Evolutionary conservation across 805 yeast species (phyloP).

Genomic region (Candida broadrunensis): DNA sequence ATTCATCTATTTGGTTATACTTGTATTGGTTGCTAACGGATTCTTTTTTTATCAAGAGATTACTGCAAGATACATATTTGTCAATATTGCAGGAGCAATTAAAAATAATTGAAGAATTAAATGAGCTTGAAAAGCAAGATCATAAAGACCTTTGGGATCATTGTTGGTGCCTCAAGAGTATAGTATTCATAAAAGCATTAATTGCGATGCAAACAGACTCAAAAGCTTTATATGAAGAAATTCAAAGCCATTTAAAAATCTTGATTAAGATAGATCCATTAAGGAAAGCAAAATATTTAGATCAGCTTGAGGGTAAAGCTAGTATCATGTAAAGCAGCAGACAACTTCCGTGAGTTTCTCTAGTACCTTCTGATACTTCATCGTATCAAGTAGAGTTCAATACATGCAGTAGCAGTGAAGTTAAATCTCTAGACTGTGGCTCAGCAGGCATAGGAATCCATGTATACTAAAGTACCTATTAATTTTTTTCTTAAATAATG

Average conservation of each 20-base stretch:
- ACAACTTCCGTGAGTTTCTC: too few species aligned
- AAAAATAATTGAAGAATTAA: slow-evolving; percentile 54
- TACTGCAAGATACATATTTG: slow-evolving; percentile 21
- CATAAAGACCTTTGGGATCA: slow-evolving; percentile 48
- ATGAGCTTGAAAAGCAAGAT: slow-evolving; percentile 71
- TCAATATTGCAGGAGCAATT: slow-evolving; percentile 46
- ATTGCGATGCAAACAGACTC: slow-evolving; percentile 9
- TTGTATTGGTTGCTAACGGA: slow-evolving; percentile 71
- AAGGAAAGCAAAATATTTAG: slow-evolving; percentile 57
- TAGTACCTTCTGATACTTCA: too few species aligned
- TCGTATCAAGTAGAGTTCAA: too few species aligned
- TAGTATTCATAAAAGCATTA: slow-evolving; percentile 44
- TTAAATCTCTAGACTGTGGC: too few species aligned
- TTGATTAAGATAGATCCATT: slow-evolving; percentile 61
- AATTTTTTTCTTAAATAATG: too few species aligned
- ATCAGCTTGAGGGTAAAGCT: slow-evolving; percentile 22
- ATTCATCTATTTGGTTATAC: slow-evolving; percentile 91
- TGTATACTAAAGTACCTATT: too few species aligned
- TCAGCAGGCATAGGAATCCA: too few species aligned
- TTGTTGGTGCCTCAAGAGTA: slow-evolving; percentile 72
- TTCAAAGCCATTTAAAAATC: slow-evolving; percentile 33
- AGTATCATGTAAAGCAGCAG: slow-evolving; percentile 2
- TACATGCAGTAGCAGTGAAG: too few species aligned
- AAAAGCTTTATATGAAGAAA: slow-evolving; percentile 22
- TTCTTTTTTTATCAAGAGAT: slow-evolving; percentile 30